Evolutionary conservation across 148 eudicot species (phyloP), one percentile per base, ranked within the genome.

Genomic region (Amaranthus palmeri): DNA sequence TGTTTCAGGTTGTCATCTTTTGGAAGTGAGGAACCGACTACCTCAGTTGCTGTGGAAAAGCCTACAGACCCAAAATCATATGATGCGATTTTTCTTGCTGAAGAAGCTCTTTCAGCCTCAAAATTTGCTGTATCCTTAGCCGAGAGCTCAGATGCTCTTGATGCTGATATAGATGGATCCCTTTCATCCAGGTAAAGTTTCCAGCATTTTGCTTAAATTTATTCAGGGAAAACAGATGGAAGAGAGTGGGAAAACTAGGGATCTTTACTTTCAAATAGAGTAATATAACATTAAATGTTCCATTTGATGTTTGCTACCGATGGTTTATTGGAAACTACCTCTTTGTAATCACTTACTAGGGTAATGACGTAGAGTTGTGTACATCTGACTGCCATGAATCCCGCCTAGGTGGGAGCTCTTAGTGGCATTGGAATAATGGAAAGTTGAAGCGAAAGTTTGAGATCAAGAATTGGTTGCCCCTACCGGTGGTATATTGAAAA

Each of bases 61-160:
- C 71, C 25, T 52, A n/a, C 54, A 47, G 79, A 81, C 59, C 67
- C 77, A 48, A 79, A 85, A 76, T 84, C 86, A 41, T 63, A 72
- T 57, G 77, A 78, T 48, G 91, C 79, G 41, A 76, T 91, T 82
- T 80, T 85, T 69, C 93, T 88, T 76, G 96, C 99, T 65, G 79
- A 84, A 67, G 85, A 91, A 86, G 97, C 99, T 81, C 88, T 91
- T 79, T 83, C 85, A 68, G 96, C 99, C 75, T 89, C 93, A 55
- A 85, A 74, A 80, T 77, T 84, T 76, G 97, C 96, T 40, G 80
- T 81, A 44, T 83, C 82, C 48, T 76, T 95, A 73, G 77, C 82
- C 25, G 87, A 86, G 69, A 75, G 81, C 68, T 72, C 82, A 25
- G 74, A 76, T 57, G 70, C 71, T 40, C 61, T 50, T 80, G 91